A percentile compares a stretch with the other conserved stretches of the same genome.
These are phyloP conservation scores for Comarum palustre DNA, from an alignment of 306 rosid species.

Conservation along the genomic window DNA sequence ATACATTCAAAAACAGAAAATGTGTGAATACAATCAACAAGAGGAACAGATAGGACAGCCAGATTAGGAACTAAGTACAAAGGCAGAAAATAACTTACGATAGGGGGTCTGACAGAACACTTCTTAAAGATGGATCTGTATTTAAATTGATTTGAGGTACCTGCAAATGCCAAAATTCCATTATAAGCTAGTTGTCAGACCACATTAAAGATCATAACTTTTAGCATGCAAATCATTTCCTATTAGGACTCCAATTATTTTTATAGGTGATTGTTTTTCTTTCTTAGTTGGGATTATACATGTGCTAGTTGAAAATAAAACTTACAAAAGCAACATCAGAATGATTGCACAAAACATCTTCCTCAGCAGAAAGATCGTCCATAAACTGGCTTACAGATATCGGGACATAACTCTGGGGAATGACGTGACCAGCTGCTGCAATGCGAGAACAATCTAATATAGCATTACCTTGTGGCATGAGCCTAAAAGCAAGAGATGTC, in stretches of 20 bases:
- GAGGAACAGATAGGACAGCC: background rate
- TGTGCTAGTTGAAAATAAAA: constrained; percentile 27
- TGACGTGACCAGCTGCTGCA: constrained; percentile 92
- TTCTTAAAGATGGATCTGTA: constrained; percentile 78
- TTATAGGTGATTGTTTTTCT: background rate
- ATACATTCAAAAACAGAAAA: constrained; percentile 2
- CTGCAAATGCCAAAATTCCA: constrained; percentile 42
- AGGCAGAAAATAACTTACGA: constrained; percentile 62
- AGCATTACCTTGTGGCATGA: constrained; percentile 94
- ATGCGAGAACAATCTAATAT: constrained; percentile 88
- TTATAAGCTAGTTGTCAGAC: background rate
- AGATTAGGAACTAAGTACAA: background rate
- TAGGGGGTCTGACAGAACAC: constrained; percentile 85
- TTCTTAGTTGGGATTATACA: background rate
- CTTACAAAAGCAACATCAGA: constrained; percentile 64
- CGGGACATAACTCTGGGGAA: constrained; percentile 82
- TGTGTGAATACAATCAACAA: background rate
- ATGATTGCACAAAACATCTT: constrained; percentile 62
- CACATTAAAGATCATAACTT: constrained; percentile 2
- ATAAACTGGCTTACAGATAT: constrained; percentile 98
- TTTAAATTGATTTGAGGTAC: constrained; percentile 50
- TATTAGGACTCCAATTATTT: background rate
- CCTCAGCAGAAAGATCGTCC: constrained; percentile 96
- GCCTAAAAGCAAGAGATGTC: constrained; percentile 90
- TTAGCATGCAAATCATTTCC: background rate